phyloP scores from a whole-genome alignment of 2,329 filamentous ascomycete species.

The Escovopsis sp. region DNA sequence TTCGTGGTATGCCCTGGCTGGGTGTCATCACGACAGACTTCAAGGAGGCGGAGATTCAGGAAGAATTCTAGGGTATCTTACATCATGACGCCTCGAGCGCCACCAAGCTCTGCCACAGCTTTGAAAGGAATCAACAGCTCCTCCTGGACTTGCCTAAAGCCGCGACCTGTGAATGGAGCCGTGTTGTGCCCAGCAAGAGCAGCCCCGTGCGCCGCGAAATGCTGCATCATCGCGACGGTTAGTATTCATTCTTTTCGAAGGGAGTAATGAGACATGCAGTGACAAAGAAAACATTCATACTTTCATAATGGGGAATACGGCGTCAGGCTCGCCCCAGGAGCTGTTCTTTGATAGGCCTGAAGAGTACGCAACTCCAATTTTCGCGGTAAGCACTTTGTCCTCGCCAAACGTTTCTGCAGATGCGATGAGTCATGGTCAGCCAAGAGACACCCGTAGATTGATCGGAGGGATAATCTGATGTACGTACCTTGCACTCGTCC shows the following conservation, averaged over 20 bases:
- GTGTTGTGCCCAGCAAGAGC: constrained; percentile 1
- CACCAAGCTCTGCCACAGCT: constrained; percentile 2
- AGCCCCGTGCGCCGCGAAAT: constrained; percentile 1
- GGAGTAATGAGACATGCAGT: not conserved
- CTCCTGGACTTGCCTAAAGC: constrained; percentile 2
- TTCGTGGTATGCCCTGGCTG: not conserved
- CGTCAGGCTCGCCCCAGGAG: constrained; percentile 2
- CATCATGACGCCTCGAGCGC: constrained; percentile 4
- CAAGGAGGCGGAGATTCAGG: not conserved
- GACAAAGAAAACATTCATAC: not conserved
- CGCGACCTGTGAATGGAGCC: constrained; percentile 3
- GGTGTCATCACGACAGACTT: not conserved
- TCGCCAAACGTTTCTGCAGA: constrained; percentile 2
- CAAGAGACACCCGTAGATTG: not conserved
- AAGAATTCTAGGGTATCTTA: not conserved
- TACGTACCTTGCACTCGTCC: constrained; percentile 2
- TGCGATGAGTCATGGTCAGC: not conserved
- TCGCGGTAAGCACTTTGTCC: constrained; percentile 3
- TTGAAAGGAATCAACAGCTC: constrained; percentile 3
- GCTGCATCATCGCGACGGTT: not conserved
- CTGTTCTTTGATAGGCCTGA: constrained; percentile 5
- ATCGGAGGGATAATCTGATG: too few relatives aligned
- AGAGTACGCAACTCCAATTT: constrained; percentile 4
- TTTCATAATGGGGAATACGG: constrained; percentile 4
- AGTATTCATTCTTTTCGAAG: not conserved